Evolutionary conservation across 495 filamentous ascomycete species (phyloP), one percentile per base, ranked within the genome.

Genomic region (Talaromyces nanjingensis): DNA sequence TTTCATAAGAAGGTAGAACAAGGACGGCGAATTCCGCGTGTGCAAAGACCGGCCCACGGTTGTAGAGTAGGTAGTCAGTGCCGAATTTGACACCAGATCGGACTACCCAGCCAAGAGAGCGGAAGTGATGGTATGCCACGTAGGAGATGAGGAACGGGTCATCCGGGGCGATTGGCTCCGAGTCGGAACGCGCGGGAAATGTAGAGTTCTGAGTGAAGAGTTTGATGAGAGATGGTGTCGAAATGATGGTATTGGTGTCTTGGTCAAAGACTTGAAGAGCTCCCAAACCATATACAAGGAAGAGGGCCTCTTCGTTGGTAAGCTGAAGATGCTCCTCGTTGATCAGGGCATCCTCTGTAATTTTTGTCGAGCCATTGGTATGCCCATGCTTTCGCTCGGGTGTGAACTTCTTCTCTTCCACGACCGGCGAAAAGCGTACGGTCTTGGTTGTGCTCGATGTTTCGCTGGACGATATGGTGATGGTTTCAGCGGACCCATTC

Each of bases 81-180:
- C 88, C 90, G 70, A 99, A 99, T 73, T 99, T 99, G 68, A 96
- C 86, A 47, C 96, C 94, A 25, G 90, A 85, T 18, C 96, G 89
- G 1, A 93, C 86, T n/a, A 97, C 91, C 94, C 94, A 99, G 55
- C 94, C 94, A 0, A 98, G 82, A 6, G 92, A 96, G 25, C 94
- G 91, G 77, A 94, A 99, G 73, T 99, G 94, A 69, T 99, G 94
- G 70, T 97, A 99, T 14, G 89, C 90, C 33, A 86, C 84, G 71
- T 98, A 99, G 37, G 89, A 86, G 24, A 94, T 70, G 53, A 97
- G 78, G 75, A 99, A 98, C 0, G 89, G 85, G 67, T 96, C 90
- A 75, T 96, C 89, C 0, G 87, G 83, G 61, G 80, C 75, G 25
- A 85, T 72, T 56, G 70, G 65, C 6, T 69, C 64, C 3, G 73